These are phyloP conservation scores for Phytopythium delawarense DNA, from an alignment of 352 stramenopile genomes.

Conservation along the genomic window DNA sequence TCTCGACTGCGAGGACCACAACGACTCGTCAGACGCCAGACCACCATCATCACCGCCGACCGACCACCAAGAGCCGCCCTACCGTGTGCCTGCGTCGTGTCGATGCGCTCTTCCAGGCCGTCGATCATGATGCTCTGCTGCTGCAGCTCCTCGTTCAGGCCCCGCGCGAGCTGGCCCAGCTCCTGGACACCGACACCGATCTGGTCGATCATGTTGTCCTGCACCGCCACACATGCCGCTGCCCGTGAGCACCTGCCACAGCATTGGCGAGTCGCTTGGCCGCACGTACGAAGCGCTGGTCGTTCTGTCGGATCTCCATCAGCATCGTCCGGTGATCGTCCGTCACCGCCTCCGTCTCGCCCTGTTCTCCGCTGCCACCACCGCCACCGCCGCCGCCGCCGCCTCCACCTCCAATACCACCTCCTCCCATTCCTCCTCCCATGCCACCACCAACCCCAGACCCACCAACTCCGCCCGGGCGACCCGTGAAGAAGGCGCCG, in stretches of 20 bases:
- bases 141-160: constrained; percentile 80
- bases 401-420: constrained; percentile 24
- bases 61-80: constrained; percentile 6
- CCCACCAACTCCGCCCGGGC: constrained; percentile 16
- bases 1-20: constrained; percentile 50
- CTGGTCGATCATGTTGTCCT: constrained; percentile 86
- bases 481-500: constrained; percentile 47
- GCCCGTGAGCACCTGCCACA: not conserved
- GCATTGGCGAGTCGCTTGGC: not conserved
- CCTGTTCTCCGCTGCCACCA: constrained; percentile 15
- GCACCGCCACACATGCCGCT: not conserved
- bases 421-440: constrained; percentile 15
- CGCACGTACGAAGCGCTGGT: constrained; percentile 71
- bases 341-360: constrained; percentile 50
- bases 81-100: constrained; percentile 78
- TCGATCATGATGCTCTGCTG: constrained; percentile 88
- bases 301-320: constrained; percentile 75
- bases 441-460: constrained; percentile 12
- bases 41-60: not conserved
- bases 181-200: constrained; percentile 77
- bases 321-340: constrained; percentile 62
- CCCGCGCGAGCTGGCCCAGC: constrained; percentile 68
- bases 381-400: constrained; percentile 23
- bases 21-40: not conserved
- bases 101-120: constrained; percentile 72